Base-by-base conservation (phyloP, 2,329 filamentous ascomycete species). In the Sphaceloma murrayae region DNA sequence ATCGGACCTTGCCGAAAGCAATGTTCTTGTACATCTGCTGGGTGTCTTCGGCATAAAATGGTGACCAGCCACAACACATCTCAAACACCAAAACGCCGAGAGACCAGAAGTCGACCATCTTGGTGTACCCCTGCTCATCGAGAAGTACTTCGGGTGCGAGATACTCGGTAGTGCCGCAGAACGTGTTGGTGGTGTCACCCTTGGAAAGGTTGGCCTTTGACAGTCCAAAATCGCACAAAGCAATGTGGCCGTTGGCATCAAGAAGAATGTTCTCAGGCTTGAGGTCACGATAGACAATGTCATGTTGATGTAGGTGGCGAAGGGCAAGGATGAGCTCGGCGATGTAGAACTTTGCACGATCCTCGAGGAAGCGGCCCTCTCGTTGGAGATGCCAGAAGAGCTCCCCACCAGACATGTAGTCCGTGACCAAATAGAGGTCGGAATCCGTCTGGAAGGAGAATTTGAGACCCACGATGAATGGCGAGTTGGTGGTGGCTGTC, bases 21-120 rank as follows among this genome's bases (percentile, higher is more conserved):
- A 98, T 98, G 68, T 98, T 98, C 72, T 98, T 98, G 72, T 98
- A 98, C 91, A 98, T 98, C 63, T 98, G 91, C 65, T 98, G 91
- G 0, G 91, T 98, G 59, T 98, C 91, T 59, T 98, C 91, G 46
- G 91, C 91, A 56, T 96, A 98, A 67, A 98, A 98, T 0, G 91
- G 91, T 57, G 87, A 95, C 91, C 91, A 98, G 24, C 91, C 91
- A 57, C 91, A 98, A 69, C 91, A 98, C 91, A 98, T 98, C 64
- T 98, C 91, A 57, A 98, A 98, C 1, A 98, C 91, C 45, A 98
- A 72, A 36, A 98, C 91, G 46, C 91, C 91, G 9, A 98, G 73
- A 1, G 91, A 98, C 91, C 91, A 98, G 63, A 96, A 98, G 62
- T 98, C 91, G 5, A 98, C 91, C 91, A 98, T 96, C 68, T 96